Evolutionary conservation across 805 yeast species (phyloP), one percentile per base, ranked within the genome.

Genomic region (Sugiyamaella mastotermitis): DNA sequence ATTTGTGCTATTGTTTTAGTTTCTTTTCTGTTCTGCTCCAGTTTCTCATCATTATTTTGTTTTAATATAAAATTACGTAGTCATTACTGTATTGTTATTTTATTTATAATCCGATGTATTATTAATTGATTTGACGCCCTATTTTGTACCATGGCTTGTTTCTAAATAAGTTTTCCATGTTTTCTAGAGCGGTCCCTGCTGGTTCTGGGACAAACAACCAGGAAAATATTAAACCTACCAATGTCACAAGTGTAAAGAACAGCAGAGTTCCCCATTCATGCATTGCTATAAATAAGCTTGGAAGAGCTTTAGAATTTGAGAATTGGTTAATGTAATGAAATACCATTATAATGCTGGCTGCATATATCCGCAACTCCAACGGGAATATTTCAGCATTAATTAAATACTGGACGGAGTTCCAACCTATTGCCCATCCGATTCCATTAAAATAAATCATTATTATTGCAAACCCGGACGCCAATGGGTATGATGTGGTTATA

Each of bases 381-480:
- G 80, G 80, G 51, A 74, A 65, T 37, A 75, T 64, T 50, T 75
- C 80, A 3, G 79, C 65, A 42, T 72, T 73, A 47, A 74, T 56
- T 46, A 74, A 60, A 50, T 74, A 74, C 52, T 74, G 79, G 34
- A 73, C 60, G 0, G 74, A 61, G 56, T 75, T 75, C 68, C 72
- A 75, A 25, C 80, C 80, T 56, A 74, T 53, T 22, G 76, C 69
- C 80, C 80, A 75, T 25, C 78, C 78, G 16, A 65, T 61, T 47
- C 80, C 80, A 22, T 66, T 61, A 25, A 74, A 47, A 47, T 60
- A 74, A 19, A 75, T 49, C 33, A 73, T 65, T 1, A 76, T 76
- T 47, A 74, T 53, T 6, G 78, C 79, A 35, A 62, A 74, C 35
- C 60, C 53, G 23, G 72, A 61, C 2, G 76, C 76, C 3, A 49